Conservation (phyloP, 2,329 filamentous ascomycete species). For the Neopestalotiopsis rosae region DNA sequence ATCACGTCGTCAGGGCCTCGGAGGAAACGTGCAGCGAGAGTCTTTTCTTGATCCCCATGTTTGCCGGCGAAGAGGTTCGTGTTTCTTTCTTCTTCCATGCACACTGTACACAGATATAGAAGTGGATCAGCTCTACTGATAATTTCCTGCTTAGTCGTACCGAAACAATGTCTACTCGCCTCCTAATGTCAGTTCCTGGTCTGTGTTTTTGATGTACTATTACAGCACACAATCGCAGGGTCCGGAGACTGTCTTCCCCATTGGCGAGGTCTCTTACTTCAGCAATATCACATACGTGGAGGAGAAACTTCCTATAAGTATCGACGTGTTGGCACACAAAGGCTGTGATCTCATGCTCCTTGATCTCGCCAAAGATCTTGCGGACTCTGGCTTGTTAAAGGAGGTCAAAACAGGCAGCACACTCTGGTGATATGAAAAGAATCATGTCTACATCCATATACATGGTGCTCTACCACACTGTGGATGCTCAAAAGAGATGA, state of each 20-base stretch:
- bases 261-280: background rate
- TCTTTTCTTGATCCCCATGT: slow-evolving; percentile 5
- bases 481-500: background rate
- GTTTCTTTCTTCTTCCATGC: background rate
- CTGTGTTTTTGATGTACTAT: background rate
- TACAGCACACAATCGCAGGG: background rate
- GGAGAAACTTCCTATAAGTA: background rate
- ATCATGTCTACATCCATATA: background rate
- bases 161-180: background rate
- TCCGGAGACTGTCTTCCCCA: background rate
- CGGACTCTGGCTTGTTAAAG: background rate
- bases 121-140: background rate
- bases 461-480: background rate
- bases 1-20: background rate
- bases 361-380: slow-evolving; percentile 1
- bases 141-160: background rate
- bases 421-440: background rate
- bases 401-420: background rate
- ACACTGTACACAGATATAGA: background rate
- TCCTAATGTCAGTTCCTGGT: background rate
- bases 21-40: background rate
- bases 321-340: background rate
- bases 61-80: background rate
- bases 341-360: slow-evolving; percentile 4
- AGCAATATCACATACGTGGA: background rate